phyloP scores from a whole-genome alignment of 129 eudicot species.

The Centaurea solstitialis region DNA sequence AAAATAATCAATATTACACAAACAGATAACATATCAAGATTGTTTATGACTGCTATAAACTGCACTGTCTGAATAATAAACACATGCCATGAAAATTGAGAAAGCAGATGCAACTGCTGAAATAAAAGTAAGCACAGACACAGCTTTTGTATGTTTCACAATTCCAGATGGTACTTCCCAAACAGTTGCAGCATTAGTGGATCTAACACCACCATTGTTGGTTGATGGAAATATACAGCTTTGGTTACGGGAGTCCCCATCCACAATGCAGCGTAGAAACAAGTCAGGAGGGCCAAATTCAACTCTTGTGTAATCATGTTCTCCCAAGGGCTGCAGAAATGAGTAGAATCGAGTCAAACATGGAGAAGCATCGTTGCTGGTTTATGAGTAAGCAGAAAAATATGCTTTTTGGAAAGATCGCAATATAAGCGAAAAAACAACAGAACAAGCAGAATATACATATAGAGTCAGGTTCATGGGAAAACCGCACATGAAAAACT shows the following conservation, averaged over 20 bases:
- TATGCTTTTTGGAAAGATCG: background rate
- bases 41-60: slow-evolving; percentile 28
- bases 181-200: slow-evolving; percentile 14
- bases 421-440: background rate
- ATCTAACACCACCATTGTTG: slow-evolving; percentile 5
- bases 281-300: slow-evolving; percentile 67
- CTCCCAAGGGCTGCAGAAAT: slow-evolving; percentile 68
- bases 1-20: slow-evolving; percentile 9
- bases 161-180: slow-evolving; percentile 92
- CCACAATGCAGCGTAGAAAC: slow-evolving; percentile 45
- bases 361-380: background rate
- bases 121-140: slow-evolving; percentile 68
- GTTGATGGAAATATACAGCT: slow-evolving; percentile 44
- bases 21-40: slow-evolving; percentile 31
- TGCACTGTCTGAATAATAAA: slow-evolving; percentile 34
- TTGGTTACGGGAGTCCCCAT: slow-evolving; percentile 24
- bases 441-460: background rate
- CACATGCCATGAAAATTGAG: slow-evolving; percentile 50
- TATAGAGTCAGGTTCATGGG: no score
- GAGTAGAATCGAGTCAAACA: background rate
- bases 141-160: slow-evolving; percentile 55
- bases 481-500: no score
- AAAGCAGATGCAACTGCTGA: slow-evolving; percentile 67
- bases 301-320: slow-evolving; percentile 50
- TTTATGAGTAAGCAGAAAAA: background rate